Percentiles rank a stretch among this genome's conserved stretches.
phyloP scores from a whole-genome alignment of 2,329 filamentous ascomycete genomes.

The Exserohilum rostratum region DNA sequence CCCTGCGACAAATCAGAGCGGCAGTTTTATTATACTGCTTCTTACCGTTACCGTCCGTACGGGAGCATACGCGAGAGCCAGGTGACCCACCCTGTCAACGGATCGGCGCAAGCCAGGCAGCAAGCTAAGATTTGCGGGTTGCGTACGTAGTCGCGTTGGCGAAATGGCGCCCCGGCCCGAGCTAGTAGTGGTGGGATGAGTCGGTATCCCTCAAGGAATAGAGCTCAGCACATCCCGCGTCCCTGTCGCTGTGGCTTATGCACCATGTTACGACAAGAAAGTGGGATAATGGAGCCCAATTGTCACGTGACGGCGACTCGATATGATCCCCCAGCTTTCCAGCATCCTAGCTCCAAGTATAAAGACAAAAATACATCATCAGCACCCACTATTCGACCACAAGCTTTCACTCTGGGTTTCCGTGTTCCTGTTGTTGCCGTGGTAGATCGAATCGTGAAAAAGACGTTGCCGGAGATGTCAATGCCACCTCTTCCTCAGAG shows the following conservation, averaged over 20 bases:
- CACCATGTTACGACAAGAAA: slow-evolving; percentile 23
- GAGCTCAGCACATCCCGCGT: slow-evolving; percentile 23
- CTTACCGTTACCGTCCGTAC: slow-evolving; percentile 36
- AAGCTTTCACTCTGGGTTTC: neutral
- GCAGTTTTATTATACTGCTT: slow-evolving; percentile 14
- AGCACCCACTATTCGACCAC: neutral
- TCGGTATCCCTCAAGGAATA: slow-evolving; percentile 15
- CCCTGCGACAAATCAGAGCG: slow-evolving; percentile 32
- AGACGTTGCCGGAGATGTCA: slow-evolving; percentile 20
- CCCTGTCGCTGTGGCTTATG: slow-evolving; percentile 26
- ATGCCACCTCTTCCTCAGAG: slow-evolving; percentile 49
- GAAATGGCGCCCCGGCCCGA: slow-evolving; percentile 32
- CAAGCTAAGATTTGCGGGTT: slow-evolving; percentile 22
- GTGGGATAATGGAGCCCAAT: slow-evolving; percentile 24
- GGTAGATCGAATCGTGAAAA: neutral
- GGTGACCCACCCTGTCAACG: slow-evolving; percentile 31
- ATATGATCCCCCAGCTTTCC: slow-evolving; percentile 13
- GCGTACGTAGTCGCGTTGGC: slow-evolving; percentile 21
- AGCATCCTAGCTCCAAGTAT: slow-evolving; percentile 22
- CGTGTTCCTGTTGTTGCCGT: neutral
- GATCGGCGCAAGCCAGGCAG: slow-evolving; percentile 32
- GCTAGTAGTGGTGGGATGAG: slow-evolving; percentile 18
- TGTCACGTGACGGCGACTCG: slow-evolving; percentile 32
- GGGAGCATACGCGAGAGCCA: slow-evolving; percentile 29
- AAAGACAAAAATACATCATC: slow-evolving; percentile 16